Percentiles rank a stretch among this genome's conserved stretches.
Evolutionary conservation across 106 monocot genomes (phyloP).

Genomic region (Dendrobium officinale): DNA sequence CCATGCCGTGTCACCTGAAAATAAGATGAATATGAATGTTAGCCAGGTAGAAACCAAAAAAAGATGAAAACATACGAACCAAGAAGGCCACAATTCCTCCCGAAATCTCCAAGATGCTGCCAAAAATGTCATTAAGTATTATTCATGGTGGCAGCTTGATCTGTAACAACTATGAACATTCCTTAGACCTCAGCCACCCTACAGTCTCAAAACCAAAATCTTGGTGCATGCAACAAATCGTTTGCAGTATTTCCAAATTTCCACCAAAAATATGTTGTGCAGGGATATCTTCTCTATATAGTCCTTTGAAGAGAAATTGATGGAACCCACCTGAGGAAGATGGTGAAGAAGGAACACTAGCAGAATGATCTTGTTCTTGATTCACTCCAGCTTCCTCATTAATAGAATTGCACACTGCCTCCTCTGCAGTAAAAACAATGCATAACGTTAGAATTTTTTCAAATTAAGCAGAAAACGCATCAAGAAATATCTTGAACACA

Average conservation of each 20-base stretch:
- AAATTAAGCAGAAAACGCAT: neutral
- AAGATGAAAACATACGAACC: conserved; percentile 97
- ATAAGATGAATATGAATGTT: conserved; percentile 34
- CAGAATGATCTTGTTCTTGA: conserved; percentile 55
- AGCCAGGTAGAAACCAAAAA: conserved; percentile 62
- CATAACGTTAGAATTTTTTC: conserved; percentile 4
- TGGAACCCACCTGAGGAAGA: conserved; percentile 99
- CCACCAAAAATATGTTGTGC: conserved; percentile 75
- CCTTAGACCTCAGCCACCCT: conserved; percentile 49
- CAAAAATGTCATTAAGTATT: conserved; percentile 66
- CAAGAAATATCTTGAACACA: neutral
- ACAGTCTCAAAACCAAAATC: conserved; percentile 54
- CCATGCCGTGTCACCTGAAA: conserved; percentile 34
- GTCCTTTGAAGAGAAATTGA: conserved; percentile 86
- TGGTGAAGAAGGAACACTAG: conserved; percentile 51
- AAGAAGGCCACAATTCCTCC: conserved; percentile 70
- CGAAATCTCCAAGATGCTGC: conserved; percentile 70
- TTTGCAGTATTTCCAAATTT: conserved; percentile 69
- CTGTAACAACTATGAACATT: conserved; percentile 50
- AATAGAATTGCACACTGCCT: conserved; percentile 27
- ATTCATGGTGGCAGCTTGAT: conserved; percentile 55
- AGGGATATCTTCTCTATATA: conserved; percentile 87
- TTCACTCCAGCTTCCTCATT: conserved; percentile 57
- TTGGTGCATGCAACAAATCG: conserved; percentile 46
- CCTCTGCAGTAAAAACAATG: conserved; percentile 27